These are phyloP conservation scores for Thuja plicata DNA, from an alignment of 83 land plant species.

Conservation along the genomic window DNA sequence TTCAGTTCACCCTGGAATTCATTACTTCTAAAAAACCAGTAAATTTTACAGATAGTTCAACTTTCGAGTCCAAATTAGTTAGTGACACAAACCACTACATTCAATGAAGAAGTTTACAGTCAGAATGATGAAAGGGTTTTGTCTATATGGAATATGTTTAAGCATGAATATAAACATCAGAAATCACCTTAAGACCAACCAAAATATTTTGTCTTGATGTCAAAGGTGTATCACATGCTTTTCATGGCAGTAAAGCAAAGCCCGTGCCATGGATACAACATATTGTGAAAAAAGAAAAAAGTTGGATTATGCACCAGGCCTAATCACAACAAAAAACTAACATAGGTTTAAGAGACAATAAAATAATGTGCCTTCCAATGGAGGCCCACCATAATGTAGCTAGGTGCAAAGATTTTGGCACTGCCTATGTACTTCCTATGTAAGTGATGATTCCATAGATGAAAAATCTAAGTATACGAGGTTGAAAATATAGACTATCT, in stretches of 20 bases:
- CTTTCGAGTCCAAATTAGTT: neutral
- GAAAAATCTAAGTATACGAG: neutral
- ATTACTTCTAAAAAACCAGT: neutral
- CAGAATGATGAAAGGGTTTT: neutral
- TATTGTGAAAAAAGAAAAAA: constrained; percentile 37
- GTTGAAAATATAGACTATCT: neutral
- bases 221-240: constrained; percentile 75
- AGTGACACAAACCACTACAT: neutral
- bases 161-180: neutral
- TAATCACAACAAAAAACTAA: neutral
- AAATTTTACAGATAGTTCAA: neutral
- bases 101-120: neutral
- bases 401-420: neutral
- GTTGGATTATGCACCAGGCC: neutral
- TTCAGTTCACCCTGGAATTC: constrained; percentile 85
- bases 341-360: neutral
- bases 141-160: neutral
- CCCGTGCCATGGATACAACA: constrained; percentile 65
- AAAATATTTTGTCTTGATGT: constrained; percentile 81
- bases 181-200: constrained; percentile 24
- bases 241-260: constrained; percentile 75
- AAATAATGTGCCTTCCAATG: neutral
- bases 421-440: neutral
- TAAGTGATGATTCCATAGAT: neutral
- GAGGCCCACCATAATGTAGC: neutral